These are phyloP conservation scores for Naganishia liquefaciens DNA, from an alignment of 1,284 basidiomycete genomes.

Conservation along the genomic window DNA sequence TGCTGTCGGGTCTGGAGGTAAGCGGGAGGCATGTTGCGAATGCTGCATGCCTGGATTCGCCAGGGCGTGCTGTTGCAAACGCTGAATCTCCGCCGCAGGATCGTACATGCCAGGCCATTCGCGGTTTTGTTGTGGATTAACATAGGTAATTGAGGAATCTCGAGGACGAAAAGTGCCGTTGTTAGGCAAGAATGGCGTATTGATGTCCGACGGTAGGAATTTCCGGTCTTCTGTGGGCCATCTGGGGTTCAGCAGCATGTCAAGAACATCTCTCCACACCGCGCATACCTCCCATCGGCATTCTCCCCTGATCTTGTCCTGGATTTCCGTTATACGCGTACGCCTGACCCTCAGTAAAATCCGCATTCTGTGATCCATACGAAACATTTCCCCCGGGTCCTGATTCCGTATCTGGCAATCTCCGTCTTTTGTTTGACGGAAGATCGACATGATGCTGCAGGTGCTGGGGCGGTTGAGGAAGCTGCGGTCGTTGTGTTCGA, in stretches of 20 bases:
- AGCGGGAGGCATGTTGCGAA: neutral
- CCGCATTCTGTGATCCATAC: neutral
- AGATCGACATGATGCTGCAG: neutral
- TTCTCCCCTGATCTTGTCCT: neutral
- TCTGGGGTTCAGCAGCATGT: too few species aligned
- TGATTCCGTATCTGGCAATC: slow-evolving; percentile 7
- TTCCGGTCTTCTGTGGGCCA: slow-evolving; percentile 2
- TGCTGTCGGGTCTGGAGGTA: neutral
- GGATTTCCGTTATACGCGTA: slow-evolving; percentile 8
- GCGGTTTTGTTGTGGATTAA: slow-evolving; percentile 12
- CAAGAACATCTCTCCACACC: neutral
- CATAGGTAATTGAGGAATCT: neutral
- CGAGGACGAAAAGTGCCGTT: slow-evolving; percentile 4
- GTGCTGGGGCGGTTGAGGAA: neutral
- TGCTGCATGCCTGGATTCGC: neutral
- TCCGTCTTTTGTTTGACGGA: slow-evolving; percentile 10
- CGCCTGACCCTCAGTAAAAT: neutral
- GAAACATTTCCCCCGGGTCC: neutral
- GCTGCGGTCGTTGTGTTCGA: slow-evolving; percentile 14
- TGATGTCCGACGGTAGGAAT: neutral
- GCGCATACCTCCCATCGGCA: neutral
- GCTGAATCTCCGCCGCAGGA: neutral
- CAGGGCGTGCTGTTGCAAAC: neutral
- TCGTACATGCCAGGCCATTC: slow-evolving; percentile 7
- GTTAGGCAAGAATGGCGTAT: neutral